Base-by-base conservation (phyloP, 2,329 filamentous ascomycete genomes). In the Ophiostoma sp. region DNA sequence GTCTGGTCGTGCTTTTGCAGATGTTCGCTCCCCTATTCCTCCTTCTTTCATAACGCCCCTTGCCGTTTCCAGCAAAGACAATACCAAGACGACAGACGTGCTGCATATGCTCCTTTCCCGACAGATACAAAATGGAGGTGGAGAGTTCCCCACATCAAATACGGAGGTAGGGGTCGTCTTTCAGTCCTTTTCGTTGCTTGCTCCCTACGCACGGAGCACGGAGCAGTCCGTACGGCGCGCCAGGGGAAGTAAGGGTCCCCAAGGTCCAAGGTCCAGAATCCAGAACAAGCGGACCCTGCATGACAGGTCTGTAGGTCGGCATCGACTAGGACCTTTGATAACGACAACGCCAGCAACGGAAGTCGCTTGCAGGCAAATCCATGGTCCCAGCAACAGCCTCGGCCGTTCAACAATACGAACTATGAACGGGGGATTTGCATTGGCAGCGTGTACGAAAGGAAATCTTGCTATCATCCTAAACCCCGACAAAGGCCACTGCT, bases 161-260 rank as follows among this genome's bases (percentile, higher is more conserved):
- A 39, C 28, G 45, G 39, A 50, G 64, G 25, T 33, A 52, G 61
- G 61, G 61, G 61, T 15, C 15, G 39, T 42, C 39, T 2, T 42
- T 42, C 39, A 42, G 9, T 42, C 11, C 36, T 7, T 11, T 39
- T 39, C 11, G 19, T 5, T 22, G 17, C n/a, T 15, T 42, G 39
- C 55, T 31, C 36, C n/a, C 33, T 66, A 19, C 63, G 63, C 63
- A 66, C 63, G 63, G 63, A 48, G 63, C 63, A 66, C 63, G 42
- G 63, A 48, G 63, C 63, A 66, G 39, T 66, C 63, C 63, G 63
- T 48, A 48, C 63, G 22, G 39, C 39, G 12, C 63, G 39, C 39
- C 39, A 48, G 63, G 63, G 15, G 59, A 36, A 28, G 31, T 61
- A 61, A 8, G 57, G 33, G 31, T 31, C 25, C 25, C n/a, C n/a